Base-by-base conservation (phyloP, 805 yeast species). In the Cyberlindnera xylosilytica region DNA sequence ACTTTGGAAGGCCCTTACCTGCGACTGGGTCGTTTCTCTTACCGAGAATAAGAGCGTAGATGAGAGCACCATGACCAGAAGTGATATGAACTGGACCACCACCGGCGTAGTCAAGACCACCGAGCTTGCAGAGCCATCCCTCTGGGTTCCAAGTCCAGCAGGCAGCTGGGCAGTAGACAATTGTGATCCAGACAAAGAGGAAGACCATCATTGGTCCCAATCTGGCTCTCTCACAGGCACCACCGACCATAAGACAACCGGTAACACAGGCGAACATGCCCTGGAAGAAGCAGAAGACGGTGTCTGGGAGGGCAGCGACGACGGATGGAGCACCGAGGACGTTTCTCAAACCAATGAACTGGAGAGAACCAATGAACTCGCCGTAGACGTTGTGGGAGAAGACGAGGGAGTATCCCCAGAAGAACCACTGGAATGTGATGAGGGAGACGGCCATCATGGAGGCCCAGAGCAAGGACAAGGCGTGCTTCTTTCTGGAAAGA, bases 21-120 rank as follows among this genome's bases (percentile, higher is more conserved):
- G 49, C 46, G 20, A 47, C 49, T 35, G 87, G 87, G 62, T 88
- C 97, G 57, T 80, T 79, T 74, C 99, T 86, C 73, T 83, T 87
- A 69, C 99, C 99, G 61, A 91, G 76, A 49, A 87, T 70, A 42
- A 93, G 74, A 22, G 99, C 95, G 63, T 91, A 91, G 45, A 97
- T 91, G 51, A 93, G 73, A 39, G 97, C 98, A 63, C 95, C 95
- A 54, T 82, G 86, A 54, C 99, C 99, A 28, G 96, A 86, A 55
- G 89, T 70, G 70, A 87, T 87, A 70, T 93, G 99, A 47, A 93
- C 98, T 48, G 98, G 97, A 50, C 97, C 97, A 61, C 98, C 98
- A 61, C 99, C 99, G 18, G 99, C 99, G 61, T 87, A 93, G 70
- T 93, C 99, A 47, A 88, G 76, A 28, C 90, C 83, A 51, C 97